Evolutionary conservation across 192 early-diverging fungal species (phyloP), one percentile per base, ranked within the genome.

Genomic region (Backusella luteola): DNA sequence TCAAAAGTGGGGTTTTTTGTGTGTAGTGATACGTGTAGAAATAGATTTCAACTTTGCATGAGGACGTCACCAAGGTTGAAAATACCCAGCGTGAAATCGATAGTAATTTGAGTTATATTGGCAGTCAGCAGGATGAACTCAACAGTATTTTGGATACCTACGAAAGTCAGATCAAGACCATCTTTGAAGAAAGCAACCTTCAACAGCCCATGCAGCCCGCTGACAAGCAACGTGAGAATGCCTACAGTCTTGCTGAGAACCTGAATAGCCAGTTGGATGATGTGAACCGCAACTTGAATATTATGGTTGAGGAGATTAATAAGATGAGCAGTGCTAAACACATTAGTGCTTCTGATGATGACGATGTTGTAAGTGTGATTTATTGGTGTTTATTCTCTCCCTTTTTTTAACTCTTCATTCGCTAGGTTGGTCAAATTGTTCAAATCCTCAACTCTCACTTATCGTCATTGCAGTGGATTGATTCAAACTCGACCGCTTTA

Each of bases 381-480:
- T 4, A 34, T 32, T 32, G 32, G 32, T 32, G 32, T 32, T 32
- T 32, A 32, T 32, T 32, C 32, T 32, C 32, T 32, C 32, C 32
- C 32, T 32, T 32, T 32, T 32, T 2, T 32, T 32, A 32, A 32
- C 32, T 3, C 32, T 32, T 32, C 32, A 32, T 32, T 52, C 9
- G 29, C 29, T n/a, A 11, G 86, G 75, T 89, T 46, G 82, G 83
- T 39, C 90, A 97, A 80, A 96, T 99, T 70, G 90, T 93, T 23
- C 87, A 92, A 78, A 96, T 99, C 69, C 86, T 99, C 73, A 96
- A 98, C 77, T 85, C 89, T 15, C 98, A 99, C 78, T 86, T 98
- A 83, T 90, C 93, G 23, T 92, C 95, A 56, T 86, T 99, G 34
- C 92, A 97, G 83, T 99, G 98, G 98, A 89, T 99, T 15, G 96